Base-by-base conservation (phyloP, 805 yeast species). In the Nadsonia fulvescens region DNA sequence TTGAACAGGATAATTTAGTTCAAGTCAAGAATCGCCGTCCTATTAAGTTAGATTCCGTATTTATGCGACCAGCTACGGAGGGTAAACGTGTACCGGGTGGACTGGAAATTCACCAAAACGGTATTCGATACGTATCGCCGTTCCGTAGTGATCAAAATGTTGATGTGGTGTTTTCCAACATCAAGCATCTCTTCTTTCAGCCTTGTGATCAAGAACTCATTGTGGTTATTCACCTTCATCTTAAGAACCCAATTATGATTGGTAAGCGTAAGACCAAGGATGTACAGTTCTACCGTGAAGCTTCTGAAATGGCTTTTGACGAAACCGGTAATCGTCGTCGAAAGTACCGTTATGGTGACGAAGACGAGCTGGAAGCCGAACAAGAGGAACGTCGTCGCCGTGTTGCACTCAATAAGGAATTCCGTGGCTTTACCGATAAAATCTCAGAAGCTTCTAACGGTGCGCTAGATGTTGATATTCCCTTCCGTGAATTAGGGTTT, bases 291-390 rank as follows among this genome's bases (percentile, higher is more conserved):
- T 89, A 83, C 57, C 64, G 96, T 36, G 98, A 89, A 51, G 96
- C 95, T 8, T 71, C 92, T 15, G 98, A 89, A 46, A 76, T 82
- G 62, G 71, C 92, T 3, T 82, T 82, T 42, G 98, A 89, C 52
- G 98, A 89, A 53, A 89, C 98, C 11, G 93, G 95, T 37, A 83
- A 81, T 33, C 73, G 93, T 35, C 74, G 79, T 55, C 70, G 95
- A 51, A 60, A 73, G 38, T 66, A 66, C 37, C 56, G 89, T 44
- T 89, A 89, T 47, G 98, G 98, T 24, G 98, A 89, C 49, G 98
- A 89, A 51, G 98, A 89, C 51, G 98, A 89, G 54, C 60, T 89
- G 37, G 96, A 89, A 53, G 95, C 86, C 53, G 98, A 89, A 56
- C 95, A 86, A 54, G 96, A 89, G 51, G 98, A 89, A 55, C 72